Evolutionary conservation across 306 rosid genomes (phyloP), one percentile per base, ranked within the genome.

Genomic region (Vigna reflexopilosa): DNA sequence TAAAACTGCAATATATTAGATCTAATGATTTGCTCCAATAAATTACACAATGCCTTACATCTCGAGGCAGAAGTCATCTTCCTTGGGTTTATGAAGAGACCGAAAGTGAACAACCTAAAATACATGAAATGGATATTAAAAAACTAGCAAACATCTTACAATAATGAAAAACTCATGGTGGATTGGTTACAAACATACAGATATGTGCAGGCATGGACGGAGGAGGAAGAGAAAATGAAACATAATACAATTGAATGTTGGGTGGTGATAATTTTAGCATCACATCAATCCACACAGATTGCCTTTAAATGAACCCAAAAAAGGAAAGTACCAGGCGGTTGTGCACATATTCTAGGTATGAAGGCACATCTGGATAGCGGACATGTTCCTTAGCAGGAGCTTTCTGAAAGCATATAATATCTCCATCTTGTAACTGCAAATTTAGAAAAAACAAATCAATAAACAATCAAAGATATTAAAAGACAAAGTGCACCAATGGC

Each of bases 381-480:
- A 50, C 65, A 26, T 71, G 91, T 58, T 84, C 91, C 51, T 68
- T 76, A 22, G 86, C 70, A 77, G 76, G 79, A 70, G 90, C 83
- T 81, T 93, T 96, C 81, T 93, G 99, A 82, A 87, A 91, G 88
- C 98, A 96, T 47, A 96, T 48, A 80, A 96, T 91, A 79, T 96
- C 99, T 40, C 99, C 99, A 83, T 96, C 98, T 85, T 93, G 96
- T 72, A 96, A 87, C 99, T 96, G 88, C 69, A 72, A 68, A 79
- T 44, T 66, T 45, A 54, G 76, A 36, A 68, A 49, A 49, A 72
- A 36, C 72, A 40, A 38, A 40, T 68, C 47, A 76, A 81, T 14
- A 62, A 3, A 40, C 34, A 65, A 63, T 15, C 66, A n/a, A 38
- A n/a, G 64, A 66, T 47, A 76, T 3, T 2, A 51, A 3, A 77